Conservation (phyloP, 768 basidiomycete species). For the Amanita molliuscula region DNA sequence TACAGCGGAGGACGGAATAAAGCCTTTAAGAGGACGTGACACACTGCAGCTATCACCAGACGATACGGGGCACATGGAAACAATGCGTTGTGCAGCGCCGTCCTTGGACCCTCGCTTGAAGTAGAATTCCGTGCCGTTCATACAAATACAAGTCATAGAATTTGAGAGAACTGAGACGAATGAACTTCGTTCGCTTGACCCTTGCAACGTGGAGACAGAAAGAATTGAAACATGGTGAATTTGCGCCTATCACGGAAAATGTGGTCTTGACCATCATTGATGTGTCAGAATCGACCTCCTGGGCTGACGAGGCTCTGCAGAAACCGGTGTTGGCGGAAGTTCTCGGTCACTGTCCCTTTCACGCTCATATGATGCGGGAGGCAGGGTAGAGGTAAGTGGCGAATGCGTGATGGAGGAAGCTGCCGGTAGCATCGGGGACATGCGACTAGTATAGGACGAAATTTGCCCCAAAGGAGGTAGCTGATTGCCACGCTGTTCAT, state of each 20-base stretch:
- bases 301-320: slow-evolving; percentile 28
- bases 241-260: background rate
- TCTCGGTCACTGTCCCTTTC: slow-evolving; percentile 42
- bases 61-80: background rate
- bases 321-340: slow-evolving; percentile 34
- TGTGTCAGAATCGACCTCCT: slow-evolving; percentile 28
- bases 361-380: slow-evolving; percentile 44
- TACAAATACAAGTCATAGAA: slow-evolving; percentile 1
- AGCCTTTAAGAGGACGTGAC: background rate
- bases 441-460: slow-evolving; percentile 23
- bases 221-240: background rate
- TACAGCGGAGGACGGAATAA: background rate
- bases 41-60: background rate
- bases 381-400: slow-evolving; percentile 23
- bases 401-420: slow-evolving; percentile 30
- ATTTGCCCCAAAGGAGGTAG: slow-evolving; percentile 26
- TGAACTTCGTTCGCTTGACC: background rate
- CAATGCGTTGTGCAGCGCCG: background rate
- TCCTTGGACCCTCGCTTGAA: background rate
- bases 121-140: background rate
- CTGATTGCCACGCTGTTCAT: slow-evolving; percentile 19
- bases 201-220: slow-evolving; percentile 1
- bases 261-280: slow-evolving; percentile 15
- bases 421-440: slow-evolving; percentile 28
- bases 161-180: background rate